Evolutionary conservation across 1,139 yeast genomes (phyloP).

Genomic region (Hyphopichia pseudoburtonii): DNA sequence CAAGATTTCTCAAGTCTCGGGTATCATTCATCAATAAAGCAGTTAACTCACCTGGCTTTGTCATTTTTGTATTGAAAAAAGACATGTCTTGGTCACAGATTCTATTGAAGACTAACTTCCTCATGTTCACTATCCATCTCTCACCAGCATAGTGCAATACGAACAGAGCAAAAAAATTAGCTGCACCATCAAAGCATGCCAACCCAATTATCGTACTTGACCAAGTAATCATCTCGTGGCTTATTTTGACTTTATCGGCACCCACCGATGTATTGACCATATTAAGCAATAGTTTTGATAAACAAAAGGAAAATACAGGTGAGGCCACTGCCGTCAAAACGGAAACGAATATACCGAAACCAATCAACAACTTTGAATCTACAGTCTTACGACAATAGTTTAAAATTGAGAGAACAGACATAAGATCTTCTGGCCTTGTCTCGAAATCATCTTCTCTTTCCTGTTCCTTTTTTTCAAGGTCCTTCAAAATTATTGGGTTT

Average conservation of each 20-base stretch:
- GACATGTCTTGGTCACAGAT: slow-evolving; percentile 53
- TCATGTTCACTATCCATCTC: slow-evolving; percentile 57
- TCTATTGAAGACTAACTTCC: slow-evolving; percentile 49
- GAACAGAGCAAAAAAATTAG: slow-evolving; percentile 51
- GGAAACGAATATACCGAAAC: slow-evolving; percentile 54
- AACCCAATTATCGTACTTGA: slow-evolving; percentile 60
- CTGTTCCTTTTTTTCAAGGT: slow-evolving; percentile 16
- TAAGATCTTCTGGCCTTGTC: slow-evolving; percentile 12
- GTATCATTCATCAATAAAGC: slow-evolving; percentile 77
- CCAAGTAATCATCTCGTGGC: slow-evolving; percentile 55
- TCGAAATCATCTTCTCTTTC: slow-evolving; percentile 3
- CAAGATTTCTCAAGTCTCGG: slow-evolving; percentile 67
- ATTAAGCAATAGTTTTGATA: slow-evolving; percentile 65
- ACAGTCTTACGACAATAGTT: slow-evolving; percentile 32
- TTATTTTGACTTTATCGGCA: background rate
- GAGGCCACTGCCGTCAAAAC: slow-evolving; percentile 60
- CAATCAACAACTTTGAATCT: slow-evolving; percentile 34
- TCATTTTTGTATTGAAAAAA: slow-evolving; percentile 47
- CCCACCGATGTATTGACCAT: slow-evolving; percentile 43
- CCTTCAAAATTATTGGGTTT: slow-evolving; percentile 25
- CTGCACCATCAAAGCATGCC: slow-evolving; percentile 60
- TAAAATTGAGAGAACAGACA: slow-evolving; percentile 35
- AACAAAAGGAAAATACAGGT: slow-evolving; percentile 78
- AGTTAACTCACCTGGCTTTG: slow-evolving; percentile 57
- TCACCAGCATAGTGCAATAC: slow-evolving; percentile 64